These are phyloP conservation scores for Pyricularia sp. DNA, from an alignment of 2,329 filamentous ascomycete species.

Conservation along the genomic window DNA sequence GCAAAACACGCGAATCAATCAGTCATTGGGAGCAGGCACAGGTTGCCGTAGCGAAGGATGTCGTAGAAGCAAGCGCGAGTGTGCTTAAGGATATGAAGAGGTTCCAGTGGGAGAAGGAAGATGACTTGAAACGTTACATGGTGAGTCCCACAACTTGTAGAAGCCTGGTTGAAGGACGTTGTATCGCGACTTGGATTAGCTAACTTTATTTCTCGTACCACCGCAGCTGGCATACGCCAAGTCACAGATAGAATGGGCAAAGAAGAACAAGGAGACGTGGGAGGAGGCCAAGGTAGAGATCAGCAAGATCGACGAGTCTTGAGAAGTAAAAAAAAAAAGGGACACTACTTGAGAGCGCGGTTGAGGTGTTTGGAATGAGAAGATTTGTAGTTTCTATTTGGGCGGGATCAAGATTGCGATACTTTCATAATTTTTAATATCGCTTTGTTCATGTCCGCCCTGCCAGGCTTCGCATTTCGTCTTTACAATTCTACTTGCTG, in stretches of 20 bases:
- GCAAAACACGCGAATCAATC: conserved; percentile 87
- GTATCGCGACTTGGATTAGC: background rate
- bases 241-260: conserved; percentile 90
- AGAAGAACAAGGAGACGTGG: conserved; percentile 85
- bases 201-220: background rate
- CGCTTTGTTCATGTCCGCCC: background rate
- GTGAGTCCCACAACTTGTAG: conserved; percentile 41
- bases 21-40: conserved; percentile 83
- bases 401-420: background rate
- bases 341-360: background rate
- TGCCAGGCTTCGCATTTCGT: background rate
- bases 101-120: conserved; percentile 93
- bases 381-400: background rate
- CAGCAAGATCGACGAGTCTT: conserved; percentile 69
- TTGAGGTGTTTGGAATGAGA: background rate
- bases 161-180: background rate
- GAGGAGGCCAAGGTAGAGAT: conserved; percentile 83
- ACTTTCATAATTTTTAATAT: conserved; percentile 1
- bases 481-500: too few relatives aligned
- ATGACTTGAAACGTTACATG: conserved; percentile 91
- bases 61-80: conserved; percentile 82
- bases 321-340: background rate
- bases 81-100: conserved; percentile 84
- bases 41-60: conserved; percentile 79
- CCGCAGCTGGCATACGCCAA: conserved; percentile 78